These are phyloP conservation scores for Dothidotthia symphoricarpi DNA, from an alignment of 2,329 filamentous ascomycete species.

Conservation along the genomic window DNA sequence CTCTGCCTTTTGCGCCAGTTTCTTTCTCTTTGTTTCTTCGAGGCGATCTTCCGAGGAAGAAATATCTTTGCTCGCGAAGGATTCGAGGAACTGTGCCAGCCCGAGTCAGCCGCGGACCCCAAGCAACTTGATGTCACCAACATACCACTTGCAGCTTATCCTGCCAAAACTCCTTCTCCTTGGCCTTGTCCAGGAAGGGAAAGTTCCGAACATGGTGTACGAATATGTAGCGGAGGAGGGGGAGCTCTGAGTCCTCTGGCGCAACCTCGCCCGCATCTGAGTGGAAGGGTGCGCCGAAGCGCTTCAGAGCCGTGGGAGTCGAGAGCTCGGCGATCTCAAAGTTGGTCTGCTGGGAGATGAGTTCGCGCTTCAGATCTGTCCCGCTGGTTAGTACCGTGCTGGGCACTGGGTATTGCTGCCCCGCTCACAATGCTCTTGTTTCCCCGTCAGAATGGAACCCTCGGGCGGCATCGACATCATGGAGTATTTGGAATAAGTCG, in stretches of 20 bases:
- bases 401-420: slow-evolving; percentile 2
- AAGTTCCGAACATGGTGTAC: slow-evolving; percentile 98
- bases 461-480: slow-evolving; percentile 51
- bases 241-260: slow-evolving; percentile 89
- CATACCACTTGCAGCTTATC: slow-evolving; percentile 90
- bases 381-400: neutral
- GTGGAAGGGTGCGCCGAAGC: slow-evolving; percentile 93
- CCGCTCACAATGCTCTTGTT: slow-evolving; percentile 89
- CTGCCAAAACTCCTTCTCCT: slow-evolving; percentile 99
- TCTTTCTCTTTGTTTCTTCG: slow-evolving; percentile 92
- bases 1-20: slow-evolving; percentile 87
- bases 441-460: slow-evolving; percentile 74
- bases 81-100: slow-evolving; percentile 76
- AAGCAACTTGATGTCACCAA: slow-evolving; percentile 26
- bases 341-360: slow-evolving; percentile 84
- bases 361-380: slow-evolving; percentile 89
- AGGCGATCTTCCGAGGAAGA: slow-evolving; percentile 94
- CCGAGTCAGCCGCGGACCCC: slow-evolving; percentile 17
- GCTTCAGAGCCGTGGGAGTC: slow-evolving; percentile 87
- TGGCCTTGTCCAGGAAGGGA: slow-evolving; percentile 92
- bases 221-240: slow-evolving; percentile 93
- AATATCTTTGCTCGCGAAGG: slow-evolving; percentile 94
- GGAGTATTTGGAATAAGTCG: slow-evolving; percentile 42
- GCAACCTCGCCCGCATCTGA: slow-evolving; percentile 91
- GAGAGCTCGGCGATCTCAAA: slow-evolving; percentile 91